A percentile compares a stretch with the other conserved stretches of the same genome.
Conservation (phyloP, 331 rosid species). For the Rosa hybrid region DNA sequence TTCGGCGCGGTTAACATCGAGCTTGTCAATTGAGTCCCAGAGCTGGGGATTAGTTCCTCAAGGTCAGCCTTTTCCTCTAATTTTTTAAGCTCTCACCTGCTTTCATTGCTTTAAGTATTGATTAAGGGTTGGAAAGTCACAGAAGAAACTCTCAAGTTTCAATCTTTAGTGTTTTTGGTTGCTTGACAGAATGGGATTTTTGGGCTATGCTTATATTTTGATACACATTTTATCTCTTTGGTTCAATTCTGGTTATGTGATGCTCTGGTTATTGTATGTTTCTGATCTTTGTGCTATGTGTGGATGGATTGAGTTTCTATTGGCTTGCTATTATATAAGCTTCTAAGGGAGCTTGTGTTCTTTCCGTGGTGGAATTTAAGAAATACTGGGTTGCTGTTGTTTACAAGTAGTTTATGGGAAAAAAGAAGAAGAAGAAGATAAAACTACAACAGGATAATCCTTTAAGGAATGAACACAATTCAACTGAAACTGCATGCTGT, state of each 20-base stretch:
- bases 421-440: background rate
- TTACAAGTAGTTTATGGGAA: background rate
- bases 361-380: background rate
- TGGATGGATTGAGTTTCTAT: background rate
- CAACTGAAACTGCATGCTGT: background rate
- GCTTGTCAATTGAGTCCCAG: conserved; percentile 58
- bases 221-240: too few species aligned
- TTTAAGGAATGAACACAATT: background rate
- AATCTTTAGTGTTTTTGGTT: background rate
- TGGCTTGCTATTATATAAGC: background rate
- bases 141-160: too few species aligned
- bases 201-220: too few species aligned
- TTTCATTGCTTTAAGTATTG: background rate
- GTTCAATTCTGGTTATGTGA: background rate
- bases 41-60: conserved; percentile 91
- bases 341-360: background rate
- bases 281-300: background rate
- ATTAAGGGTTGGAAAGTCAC: too few species aligned
- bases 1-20: conserved; percentile 77
- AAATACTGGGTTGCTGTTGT: background rate
- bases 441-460: too few species aligned
- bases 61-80: conserved; percentile 41
- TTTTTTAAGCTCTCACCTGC: background rate
- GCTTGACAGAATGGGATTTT: background rate
- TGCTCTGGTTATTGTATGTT: background rate